Percentiles rank a stretch among this genome's conserved stretches.
Evolutionary conservation across 2,329 filamentous ascomycete species (phyloP).

Genomic region (Ascochyta koolunga): DNA sequence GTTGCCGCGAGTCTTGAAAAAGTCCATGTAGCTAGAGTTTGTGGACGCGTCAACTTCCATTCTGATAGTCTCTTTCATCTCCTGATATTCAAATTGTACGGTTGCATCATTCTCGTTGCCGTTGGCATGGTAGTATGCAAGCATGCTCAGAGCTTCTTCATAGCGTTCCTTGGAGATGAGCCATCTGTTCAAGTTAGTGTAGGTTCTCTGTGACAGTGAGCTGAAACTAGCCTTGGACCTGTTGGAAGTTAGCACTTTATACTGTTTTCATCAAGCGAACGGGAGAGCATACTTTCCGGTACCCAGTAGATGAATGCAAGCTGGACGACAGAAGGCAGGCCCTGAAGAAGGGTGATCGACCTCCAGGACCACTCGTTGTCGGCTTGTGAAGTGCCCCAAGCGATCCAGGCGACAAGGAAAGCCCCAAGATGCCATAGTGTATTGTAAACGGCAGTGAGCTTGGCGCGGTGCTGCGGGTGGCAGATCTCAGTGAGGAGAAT

Average conservation of each 20-base stretch:
- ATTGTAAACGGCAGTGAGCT: constrained; percentile 70
- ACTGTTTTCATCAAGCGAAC: background rate
- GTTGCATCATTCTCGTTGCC: constrained; percentile 64
- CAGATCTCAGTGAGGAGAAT: constrained; percentile 69
- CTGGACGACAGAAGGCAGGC: constrained; percentile 60
- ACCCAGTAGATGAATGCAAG: constrained; percentile 66
- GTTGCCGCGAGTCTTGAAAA: constrained; percentile 68
- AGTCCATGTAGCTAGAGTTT: constrained; percentile 64
- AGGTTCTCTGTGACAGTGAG: background rate
- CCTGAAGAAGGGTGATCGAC: constrained; percentile 60
- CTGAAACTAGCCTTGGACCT: background rate
- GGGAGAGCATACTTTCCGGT: constrained; percentile 56
- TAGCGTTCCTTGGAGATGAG: constrained; percentile 68
- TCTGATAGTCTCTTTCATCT: constrained; percentile 68
- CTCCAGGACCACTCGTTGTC: constrained; percentile 57
- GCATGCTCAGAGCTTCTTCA: constrained; percentile 65
- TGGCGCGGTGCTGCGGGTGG: constrained; percentile 70
- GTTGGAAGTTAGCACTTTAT: background rate
- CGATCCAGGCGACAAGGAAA: constrained; percentile 65
- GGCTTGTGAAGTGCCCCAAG: constrained; percentile 46
- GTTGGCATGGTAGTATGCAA: constrained; percentile 68
- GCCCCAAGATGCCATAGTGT: constrained; percentile 69
- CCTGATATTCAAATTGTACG: constrained; percentile 69
- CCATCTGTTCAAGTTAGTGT: constrained; percentile 33
- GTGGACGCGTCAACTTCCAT: constrained; percentile 59